Evolutionary conservation across 148 eudicot genomes (phyloP).

Genomic region (Salicornia ramosissima): DNA sequence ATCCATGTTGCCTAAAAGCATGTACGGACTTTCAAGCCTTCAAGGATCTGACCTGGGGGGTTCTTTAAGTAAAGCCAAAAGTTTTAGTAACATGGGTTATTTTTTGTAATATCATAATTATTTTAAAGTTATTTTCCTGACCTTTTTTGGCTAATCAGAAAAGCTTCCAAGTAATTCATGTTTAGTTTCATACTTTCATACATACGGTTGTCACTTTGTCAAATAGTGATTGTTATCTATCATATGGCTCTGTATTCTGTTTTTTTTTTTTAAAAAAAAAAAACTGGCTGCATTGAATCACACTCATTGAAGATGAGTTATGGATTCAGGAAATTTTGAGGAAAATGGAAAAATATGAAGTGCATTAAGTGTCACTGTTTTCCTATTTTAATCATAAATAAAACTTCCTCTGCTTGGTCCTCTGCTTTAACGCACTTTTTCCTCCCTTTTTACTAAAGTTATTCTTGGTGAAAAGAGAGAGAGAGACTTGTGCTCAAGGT

Average conservation of each 20-base stretch:
- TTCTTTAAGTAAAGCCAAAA: neutral
- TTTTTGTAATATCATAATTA: too few species aligned
- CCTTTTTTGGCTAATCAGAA: neutral
- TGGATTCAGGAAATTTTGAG: neutral
- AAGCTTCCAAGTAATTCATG: slow-evolving; percentile 1
- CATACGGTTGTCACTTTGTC: neutral
- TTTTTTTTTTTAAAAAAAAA: too few species aligned
- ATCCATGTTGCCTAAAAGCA: neutral
- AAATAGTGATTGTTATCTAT: neutral
- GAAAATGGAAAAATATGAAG: neutral
- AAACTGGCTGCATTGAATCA: neutral
- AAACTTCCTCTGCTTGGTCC: neutral
- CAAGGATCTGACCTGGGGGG: neutral
- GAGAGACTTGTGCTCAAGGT: neutral
- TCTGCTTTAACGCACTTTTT: neutral
- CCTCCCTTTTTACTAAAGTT: neutral
- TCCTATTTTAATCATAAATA: neutral
- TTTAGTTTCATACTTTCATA: too few species aligned
- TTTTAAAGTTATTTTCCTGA: neutral
- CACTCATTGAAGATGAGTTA: neutral
- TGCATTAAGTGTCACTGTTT: neutral
- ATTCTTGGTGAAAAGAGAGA: neutral
- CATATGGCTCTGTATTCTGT: neutral
- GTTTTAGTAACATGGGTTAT: neutral
- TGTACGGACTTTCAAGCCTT: neutral